A percentile compares a stretch with the other conserved stretches of the same genome.
Evolutionary conservation across 1,284 basidiomycete species (phyloP).

Genomic region (Cystobasidium pallidum): DNA sequence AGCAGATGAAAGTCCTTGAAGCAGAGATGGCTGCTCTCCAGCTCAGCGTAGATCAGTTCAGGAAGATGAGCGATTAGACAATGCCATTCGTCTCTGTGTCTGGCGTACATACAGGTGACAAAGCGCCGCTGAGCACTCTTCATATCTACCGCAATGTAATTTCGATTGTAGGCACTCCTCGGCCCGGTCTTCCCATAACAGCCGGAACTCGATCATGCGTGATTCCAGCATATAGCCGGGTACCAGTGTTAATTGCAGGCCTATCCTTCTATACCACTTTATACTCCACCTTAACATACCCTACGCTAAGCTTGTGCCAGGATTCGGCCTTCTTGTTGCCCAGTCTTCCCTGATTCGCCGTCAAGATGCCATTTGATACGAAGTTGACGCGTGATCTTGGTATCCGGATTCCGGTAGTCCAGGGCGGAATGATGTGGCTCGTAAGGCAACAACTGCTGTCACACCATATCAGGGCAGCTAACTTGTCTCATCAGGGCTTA

Average conservation of each 20-base stretch:
- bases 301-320: too few species aligned
- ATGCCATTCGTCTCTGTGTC: not conserved
- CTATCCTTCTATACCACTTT: too few species aligned
- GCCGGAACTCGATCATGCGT: constrained; percentile 5
- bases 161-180: not conserved
- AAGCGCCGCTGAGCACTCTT: not conserved
- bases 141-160: not conserved
- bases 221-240: not conserved
- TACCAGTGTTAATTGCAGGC: too few species aligned
- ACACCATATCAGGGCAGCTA: too few species aligned
- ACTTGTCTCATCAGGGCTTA: constrained; percentile 10
- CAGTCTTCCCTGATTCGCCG: not conserved
- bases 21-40: constrained; percentile 68
- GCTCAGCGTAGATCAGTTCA: constrained; percentile 67
- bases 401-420: constrained; percentile 54
- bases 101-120: not conserved
- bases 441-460: not conserved
- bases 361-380: constrained; percentile 34
- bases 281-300: too few species aligned
- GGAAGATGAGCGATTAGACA: constrained; percentile 55
- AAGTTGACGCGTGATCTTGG: constrained; percentile 52
- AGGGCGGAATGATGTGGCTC: constrained; percentile 53
- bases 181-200: not conserved
- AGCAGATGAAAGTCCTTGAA: constrained; percentile 71
- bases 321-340: too few species aligned